These are phyloP conservation scores for Diaporthe sp. DNA, from an alignment of 2,329 filamentous ascomycete genomes.

Conservation along the genomic window DNA sequence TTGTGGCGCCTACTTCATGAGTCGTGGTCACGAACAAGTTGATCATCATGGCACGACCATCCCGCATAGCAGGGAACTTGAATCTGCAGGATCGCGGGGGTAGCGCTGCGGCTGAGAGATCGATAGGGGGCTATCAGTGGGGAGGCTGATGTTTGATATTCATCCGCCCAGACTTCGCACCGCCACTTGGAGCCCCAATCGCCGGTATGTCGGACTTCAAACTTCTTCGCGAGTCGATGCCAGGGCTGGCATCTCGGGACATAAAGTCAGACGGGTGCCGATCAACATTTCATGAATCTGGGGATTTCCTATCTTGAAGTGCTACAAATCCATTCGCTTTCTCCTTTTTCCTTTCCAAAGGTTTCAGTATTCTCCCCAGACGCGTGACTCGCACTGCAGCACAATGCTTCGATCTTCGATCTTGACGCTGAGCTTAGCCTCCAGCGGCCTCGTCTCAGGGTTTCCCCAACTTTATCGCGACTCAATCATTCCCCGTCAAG, in stretches of 20 bases:
- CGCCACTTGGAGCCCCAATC: neutral
- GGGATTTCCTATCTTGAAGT: neutral
- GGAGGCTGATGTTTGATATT: slow-evolving; percentile 9
- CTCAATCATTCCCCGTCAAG: neutral
- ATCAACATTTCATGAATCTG: neutral
- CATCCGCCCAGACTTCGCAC: slow-evolving; percentile 5
- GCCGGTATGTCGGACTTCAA: slow-evolving; percentile 1
- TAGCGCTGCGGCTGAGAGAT: neutral
- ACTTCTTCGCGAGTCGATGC: neutral
- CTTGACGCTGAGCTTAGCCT: slow-evolving; percentile 4
- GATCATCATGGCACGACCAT: neutral
- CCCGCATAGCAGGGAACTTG: neutral
- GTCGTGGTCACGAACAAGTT: neutral
- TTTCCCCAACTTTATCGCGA: slow-evolving; percentile 2
- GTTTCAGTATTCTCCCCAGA: neutral
- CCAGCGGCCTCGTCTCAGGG: slow-evolving; percentile 11
- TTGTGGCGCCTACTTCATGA: neutral
- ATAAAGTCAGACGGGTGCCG: slow-evolving; percentile 12
- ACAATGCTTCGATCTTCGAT: slow-evolving; percentile 2
- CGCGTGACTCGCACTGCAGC: neutral
- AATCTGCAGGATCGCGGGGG: neutral
- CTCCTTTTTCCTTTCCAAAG: neutral
- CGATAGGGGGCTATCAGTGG: neutral
- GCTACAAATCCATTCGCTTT: neutral
- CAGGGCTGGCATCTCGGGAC: neutral